Evolutionary conservation across 768 basidiomycete genomes (phyloP).

Genomic region (Pisolithus tinctorius): DNA sequence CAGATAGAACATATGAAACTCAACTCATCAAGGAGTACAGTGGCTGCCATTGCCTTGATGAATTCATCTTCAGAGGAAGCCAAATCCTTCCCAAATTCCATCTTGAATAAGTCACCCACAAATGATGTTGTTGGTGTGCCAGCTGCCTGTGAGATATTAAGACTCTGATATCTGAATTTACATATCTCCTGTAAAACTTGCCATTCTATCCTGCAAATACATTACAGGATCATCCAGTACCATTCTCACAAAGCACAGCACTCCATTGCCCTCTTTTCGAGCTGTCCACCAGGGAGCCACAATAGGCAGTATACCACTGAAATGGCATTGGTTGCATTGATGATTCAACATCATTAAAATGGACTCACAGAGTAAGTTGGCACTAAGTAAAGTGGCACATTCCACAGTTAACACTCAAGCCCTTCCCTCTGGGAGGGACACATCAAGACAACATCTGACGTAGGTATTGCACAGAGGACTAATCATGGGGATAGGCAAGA

Average conservation of each 20-base stretch:
- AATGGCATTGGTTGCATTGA: neutral
- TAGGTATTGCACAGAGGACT: no score
- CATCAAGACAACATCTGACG: no score
- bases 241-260: neutral
- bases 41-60: conserved; percentile 17
- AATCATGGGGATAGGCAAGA: no score
- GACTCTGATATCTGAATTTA: neutral
- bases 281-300: conserved; percentile 11
- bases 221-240: conserved; percentile 10
- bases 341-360: neutral
- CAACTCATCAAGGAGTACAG: conserved; percentile 17
- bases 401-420: neutral
- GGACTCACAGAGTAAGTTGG: conserved; percentile 16
- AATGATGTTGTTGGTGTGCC: conserved; percentile 13
- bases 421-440: no score
- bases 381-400: neutral
- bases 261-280: neutral
- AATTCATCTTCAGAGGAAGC: conserved; percentile 1
- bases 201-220: conserved; percentile 10
- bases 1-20: neutral
- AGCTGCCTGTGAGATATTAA: neutral
- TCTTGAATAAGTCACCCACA: conserved; percentile 12
- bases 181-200: neutral
- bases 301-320: conserved; percentile 17
- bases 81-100: neutral